These are phyloP conservation scores for Cryptococcus sp. DNA, from an alignment of 1,284 basidiomycete genomes.

Conservation along the genomic window DNA sequence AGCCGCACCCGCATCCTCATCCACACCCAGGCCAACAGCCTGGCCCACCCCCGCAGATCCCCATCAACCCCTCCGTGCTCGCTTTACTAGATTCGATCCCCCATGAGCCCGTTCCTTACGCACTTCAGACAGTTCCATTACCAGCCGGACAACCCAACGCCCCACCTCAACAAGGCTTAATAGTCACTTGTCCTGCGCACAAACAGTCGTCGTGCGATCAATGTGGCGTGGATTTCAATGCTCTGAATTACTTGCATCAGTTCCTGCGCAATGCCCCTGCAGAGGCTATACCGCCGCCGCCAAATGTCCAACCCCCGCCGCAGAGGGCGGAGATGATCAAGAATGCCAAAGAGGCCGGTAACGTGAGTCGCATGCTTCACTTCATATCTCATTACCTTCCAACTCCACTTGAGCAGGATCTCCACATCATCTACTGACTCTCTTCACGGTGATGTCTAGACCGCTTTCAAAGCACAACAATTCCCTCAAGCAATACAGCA, in stretches of 20 bases:
- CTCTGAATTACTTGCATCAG: conserved; percentile 68
- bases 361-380: conserved; percentile 58
- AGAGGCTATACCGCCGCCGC: conserved; percentile 74
- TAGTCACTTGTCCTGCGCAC: conserved; percentile 63
- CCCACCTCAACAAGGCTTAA: conserved; percentile 31
- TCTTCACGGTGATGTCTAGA: conserved; percentile 56
- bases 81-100: conserved; percentile 47
- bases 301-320: conserved; percentile 64
- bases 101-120: conserved; percentile 35
- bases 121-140: conserved; percentile 28
- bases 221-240: conserved; percentile 69
- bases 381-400: no score
- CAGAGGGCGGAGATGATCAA: conserved; percentile 72
- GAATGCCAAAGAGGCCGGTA: conserved; percentile 84
- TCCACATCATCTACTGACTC: background rate
- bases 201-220: conserved; percentile 67
- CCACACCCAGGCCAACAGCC: conserved; percentile 4
- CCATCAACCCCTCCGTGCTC: conserved; percentile 42
- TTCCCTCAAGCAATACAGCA: conserved; percentile 74
- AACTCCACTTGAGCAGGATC: no score
- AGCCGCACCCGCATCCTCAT: conserved; percentile 17
- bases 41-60: conserved; percentile 23
- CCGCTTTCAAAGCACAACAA: conserved; percentile 72
- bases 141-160: conserved; percentile 28
- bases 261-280: conserved; percentile 67